These are phyloP conservation scores for Babesia gibsoni DNA, from an alignment of 169 alveolate species.

Conservation along the genomic window DNA sequence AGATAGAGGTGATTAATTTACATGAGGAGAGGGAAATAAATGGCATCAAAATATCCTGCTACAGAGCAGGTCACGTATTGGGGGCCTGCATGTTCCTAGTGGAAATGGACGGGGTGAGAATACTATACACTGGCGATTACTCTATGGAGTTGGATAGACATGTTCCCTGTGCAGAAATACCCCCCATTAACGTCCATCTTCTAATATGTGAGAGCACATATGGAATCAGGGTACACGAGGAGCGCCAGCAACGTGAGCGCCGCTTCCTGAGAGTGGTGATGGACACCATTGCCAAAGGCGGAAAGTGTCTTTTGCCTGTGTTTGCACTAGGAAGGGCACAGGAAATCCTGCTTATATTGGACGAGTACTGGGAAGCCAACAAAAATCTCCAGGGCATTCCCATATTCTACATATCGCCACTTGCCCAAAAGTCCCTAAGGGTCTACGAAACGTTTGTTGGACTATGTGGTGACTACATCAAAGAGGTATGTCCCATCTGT, in stretches of 20 bases:
- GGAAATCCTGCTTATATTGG: conserved; percentile 91
- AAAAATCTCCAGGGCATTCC: conserved; percentile 89
- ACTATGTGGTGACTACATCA: conserved; percentile 91
- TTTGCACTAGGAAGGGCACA: conserved; percentile 94
- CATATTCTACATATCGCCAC: conserved; percentile 92
- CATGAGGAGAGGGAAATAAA: conserved; percentile 88
- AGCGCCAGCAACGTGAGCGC: conserved; percentile 91
- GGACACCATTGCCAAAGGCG: conserved; percentile 81
- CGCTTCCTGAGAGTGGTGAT: conserved; percentile 81
- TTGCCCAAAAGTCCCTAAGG: conserved; percentile 90
- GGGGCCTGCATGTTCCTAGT: conserved; percentile 99
- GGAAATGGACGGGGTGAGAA: conserved; percentile 94
- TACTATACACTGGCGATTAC: conserved; percentile 98
- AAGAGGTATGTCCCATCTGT: conserved; percentile 72
- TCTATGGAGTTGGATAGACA: conserved; percentile 95
- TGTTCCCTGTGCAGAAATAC: conserved; percentile 94
- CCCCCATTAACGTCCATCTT: conserved; percentile 92
- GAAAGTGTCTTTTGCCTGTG: conserved; percentile 94
- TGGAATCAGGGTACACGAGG: conserved; percentile 96
- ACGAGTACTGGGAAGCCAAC: conserved; percentile 94
- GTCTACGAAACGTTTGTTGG: conserved; percentile 93
- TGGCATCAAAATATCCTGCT: conserved; percentile 92
- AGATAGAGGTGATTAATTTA: conserved; percentile 89
- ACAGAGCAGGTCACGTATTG: conserved; percentile 98
- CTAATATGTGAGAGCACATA: conserved; percentile 97